Base-by-base conservation (phyloP, 768 basidiomycete genomes). In the Fomitopsis serialis region DNA sequence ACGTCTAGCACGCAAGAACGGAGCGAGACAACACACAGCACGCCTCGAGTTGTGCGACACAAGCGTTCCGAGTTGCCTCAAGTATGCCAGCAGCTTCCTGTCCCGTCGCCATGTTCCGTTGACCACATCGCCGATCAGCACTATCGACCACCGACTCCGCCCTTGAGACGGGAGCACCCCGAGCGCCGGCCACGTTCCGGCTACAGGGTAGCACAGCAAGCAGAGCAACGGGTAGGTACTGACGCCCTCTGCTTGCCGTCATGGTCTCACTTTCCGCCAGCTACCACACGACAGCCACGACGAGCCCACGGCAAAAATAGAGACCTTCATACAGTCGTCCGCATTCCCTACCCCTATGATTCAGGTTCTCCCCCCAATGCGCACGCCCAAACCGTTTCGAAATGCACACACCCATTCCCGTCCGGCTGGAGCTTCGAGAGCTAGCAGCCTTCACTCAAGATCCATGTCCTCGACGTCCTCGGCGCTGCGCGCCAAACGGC, bases 121-220 rank as follows among this genome's bases (percentile, higher is more conserved):
- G 37, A 40, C 15, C 15, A 32, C 29, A 6, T 45, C 40, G 45
- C 15, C 4, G 29, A 32, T 7, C 46, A 69, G 68, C 50, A 45
- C 37, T 70, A 66, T 57, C 65, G 68, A 22, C 68, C 68, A 27
- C 68, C 68, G 13, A 70, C 68, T 15, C 68, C 68, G 43, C 68
- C 68, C 19, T 51, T 63, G 2, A 62, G 57, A 23, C 62, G 59
- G n/a, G 47, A 54, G 23, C 54, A 57, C 40, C 49, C 57, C 50
- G n/a, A 49, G 48, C 48, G 48, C 9, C 48, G 36, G n/a, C n/a
- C 19, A 34, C 36, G 22, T 24, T 22, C 13, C 6, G 48, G 35
- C 19, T 21, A 12, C 12, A 21, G 35, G 8, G 4, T 22, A 21
- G 15, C 48, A 36, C n/a, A 40, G 19, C 19, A 19, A 21, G 35